Base-by-base conservation (phyloP, 352 stramenopile species). In the Phytophthora pinifolia region DNA sequence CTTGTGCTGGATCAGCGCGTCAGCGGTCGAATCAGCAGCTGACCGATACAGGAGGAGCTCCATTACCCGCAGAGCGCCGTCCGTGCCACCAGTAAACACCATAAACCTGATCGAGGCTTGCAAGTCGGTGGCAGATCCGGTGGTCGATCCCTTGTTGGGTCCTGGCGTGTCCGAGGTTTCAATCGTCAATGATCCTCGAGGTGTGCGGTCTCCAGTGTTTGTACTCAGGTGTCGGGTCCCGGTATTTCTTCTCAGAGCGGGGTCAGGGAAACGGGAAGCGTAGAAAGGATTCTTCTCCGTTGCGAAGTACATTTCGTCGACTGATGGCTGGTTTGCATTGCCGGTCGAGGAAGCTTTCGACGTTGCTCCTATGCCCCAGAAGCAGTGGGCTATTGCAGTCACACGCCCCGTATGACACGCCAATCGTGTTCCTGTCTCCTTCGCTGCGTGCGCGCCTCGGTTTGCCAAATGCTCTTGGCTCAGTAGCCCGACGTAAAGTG, bases 221-320 rank as follows among this genome's bases (percentile, higher is more conserved):
- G 22, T 42, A 50, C 31, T 74, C 17, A 76, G 35, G 14, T 83
- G 57, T 1, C 65, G 71, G 32, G 58, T 79, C 4, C 59, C 71
- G 18, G 46, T 56, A 18, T 54, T 84, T 34, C 63, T 63, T 6
- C 72, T 64, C 17, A 72, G 47, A 15, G 54, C 46, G 14, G 65
- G 33, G 2, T 65, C 54, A 38, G 59, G 57, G 41, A 87, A 86
- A 6, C 78, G 56, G 27, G 78, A 74, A 8, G 65, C 68, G 54
- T 83, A 78, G 33, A 91, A 91, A 2, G 70, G 81, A 31, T 89
- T 91, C 47, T 72, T 77, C 18, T 83, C 65, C 2, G 66, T 78
- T 39, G 67, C 59, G n/a, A 89, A 57, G 31, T 52, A 35, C 15
- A 25, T 47, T 30, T 71, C 47, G 4, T 67, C 51, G 22, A 33